Base-by-base conservation (phyloP, 352 stramenopile genomes). In the Hyaloperonospora arabidopsidis region DNA sequence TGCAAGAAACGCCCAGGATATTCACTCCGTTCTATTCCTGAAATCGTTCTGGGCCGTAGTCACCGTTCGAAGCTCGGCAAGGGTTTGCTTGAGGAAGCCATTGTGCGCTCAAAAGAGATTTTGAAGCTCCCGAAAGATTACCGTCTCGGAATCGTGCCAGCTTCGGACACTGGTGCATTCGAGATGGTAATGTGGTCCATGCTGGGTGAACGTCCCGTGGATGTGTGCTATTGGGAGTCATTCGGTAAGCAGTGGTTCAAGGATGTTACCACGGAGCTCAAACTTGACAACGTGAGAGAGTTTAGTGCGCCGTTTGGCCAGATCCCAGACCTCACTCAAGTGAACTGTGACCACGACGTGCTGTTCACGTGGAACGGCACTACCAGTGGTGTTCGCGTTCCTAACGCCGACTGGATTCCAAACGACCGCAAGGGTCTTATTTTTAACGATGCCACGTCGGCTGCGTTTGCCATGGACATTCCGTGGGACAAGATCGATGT, bases 111-210 rank as follows among this genome's bases (percentile, higher is more conserved):
- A 34, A 98, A 98, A 76, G 76, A 87, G 29, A 79, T 99, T 49
- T 72, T 99, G 17, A 77, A 86, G 49, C 70, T 99, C 17, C 97
- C 97, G 18, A 83, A 97, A 14, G 80, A 97, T 63, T 99, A 98
- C 72, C 76, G 89, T 19, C 67, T 98, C 12, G 95, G 95, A 41
- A 98, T 99, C 56, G 96, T 99, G 35, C 96, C 97, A 34, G 97
- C 95, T 38, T 98, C 93, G 7, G 97, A 99, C 72, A 99, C 97
- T 22, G 97, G 97, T 23, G 97, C 97, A 13, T 99, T 98, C 64
- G 97, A 99, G 76, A 99, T 99, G 97, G 97, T 96, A 43, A 98
- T 99, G 97, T 99, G 97, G 97, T 98, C 86, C 63, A 95, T 99
- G 77, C 82, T 99, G 18, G 97, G 97, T 29, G 72, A 76, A 28